Percentiles rank a stretch among this genome's conserved stretches.
These are phyloP conservation scores for Cercophora scortea DNA, from an alignment of 495 filamentous ascomycete genomes.

Conservation along the genomic window DNA sequence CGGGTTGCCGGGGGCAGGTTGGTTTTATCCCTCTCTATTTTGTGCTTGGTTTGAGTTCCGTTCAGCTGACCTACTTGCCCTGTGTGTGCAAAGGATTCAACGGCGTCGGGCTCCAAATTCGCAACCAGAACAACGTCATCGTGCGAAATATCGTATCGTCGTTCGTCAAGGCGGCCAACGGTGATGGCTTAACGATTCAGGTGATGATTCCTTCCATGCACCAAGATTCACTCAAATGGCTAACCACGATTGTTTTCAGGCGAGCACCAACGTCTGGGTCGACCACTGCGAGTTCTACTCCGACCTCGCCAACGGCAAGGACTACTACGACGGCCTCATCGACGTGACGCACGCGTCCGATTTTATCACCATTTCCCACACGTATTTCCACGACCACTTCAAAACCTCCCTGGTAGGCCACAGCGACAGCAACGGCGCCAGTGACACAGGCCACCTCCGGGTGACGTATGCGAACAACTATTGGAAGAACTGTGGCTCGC, in stretches of 20 bases:
- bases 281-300: slow-evolving; percentile 62
- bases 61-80: background rate
- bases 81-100: slow-evolving; percentile 22
- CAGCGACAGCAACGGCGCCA: slow-evolving; percentile 39
- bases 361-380: slow-evolving; percentile 44
- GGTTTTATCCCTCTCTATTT: slow-evolving; percentile 1
- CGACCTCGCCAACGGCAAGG: slow-evolving; percentile 48
- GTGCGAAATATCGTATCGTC: slow-evolving; percentile 54
- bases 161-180: slow-evolving; percentile 50
- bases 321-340: slow-evolving; percentile 62
- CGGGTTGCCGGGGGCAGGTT: slow-evolving; percentile 29
- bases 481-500: slow-evolving; percentile 54
- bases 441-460: slow-evolving; percentile 47
- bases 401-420: slow-evolving; percentile 59
- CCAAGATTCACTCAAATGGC: background rate
- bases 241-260: background rate
- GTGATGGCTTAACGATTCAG: slow-evolving; percentile 54
- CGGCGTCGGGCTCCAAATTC: slow-evolving; percentile 41
- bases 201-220: slow-evolving; percentile 2
- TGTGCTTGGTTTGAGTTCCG: background rate
- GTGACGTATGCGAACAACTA: slow-evolving; percentile 58
- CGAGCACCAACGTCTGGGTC: slow-evolving; percentile 55
- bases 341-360: slow-evolving; percentile 51
- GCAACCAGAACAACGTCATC: slow-evolving; percentile 45
- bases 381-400: slow-evolving; percentile 56